Evolutionary conservation across 163 green algal species (phyloP).

Genomic region (Smithsoniella earleae): DNA sequence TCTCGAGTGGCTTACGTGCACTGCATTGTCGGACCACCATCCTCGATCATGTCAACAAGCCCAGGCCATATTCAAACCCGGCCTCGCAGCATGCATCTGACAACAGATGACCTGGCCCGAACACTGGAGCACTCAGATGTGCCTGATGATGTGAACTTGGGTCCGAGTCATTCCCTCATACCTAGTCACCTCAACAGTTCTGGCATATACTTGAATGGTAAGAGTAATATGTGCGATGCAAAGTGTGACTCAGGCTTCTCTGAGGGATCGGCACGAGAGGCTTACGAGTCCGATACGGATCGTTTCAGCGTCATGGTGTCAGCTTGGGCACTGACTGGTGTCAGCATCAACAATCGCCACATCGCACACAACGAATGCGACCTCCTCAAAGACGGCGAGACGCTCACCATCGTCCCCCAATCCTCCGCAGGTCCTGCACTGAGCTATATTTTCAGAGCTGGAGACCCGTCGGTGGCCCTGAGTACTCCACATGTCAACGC

Average conservation of each 20-base stretch:
- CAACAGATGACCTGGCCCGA: no score
- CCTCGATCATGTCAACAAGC: background rate
- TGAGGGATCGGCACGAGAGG: no score
- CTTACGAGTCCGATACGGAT: no score
- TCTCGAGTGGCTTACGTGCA: slow-evolving; percentile 27
- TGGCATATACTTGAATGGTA: slow-evolving; percentile 2
- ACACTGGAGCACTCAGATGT: no score
- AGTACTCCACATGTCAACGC: background rate
- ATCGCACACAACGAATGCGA: background rate
- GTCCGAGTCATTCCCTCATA: background rate
- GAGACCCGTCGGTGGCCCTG: background rate
- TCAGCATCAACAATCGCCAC: background rate
- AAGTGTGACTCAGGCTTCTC: background rate
- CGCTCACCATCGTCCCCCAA: background rate
- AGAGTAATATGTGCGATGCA: no score
- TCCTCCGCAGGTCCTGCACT: background rate
- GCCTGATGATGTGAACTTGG: no score
- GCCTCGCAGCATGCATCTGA: no score
- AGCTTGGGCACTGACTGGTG: background rate
- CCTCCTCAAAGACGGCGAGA: background rate
- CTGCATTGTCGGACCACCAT: slow-evolving; percentile 8
- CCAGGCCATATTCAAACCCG: background rate
- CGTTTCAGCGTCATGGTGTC: background rate
- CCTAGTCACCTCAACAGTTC: background rate
- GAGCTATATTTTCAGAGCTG: slow-evolving; percentile 1